Percentiles rank a stretch among this genome's conserved stretches.
These are phyloP conservation scores for Diaporthe sp. DNA, from an alignment of 2,329 filamentous ascomycete species.

Conservation along the genomic window DNA sequence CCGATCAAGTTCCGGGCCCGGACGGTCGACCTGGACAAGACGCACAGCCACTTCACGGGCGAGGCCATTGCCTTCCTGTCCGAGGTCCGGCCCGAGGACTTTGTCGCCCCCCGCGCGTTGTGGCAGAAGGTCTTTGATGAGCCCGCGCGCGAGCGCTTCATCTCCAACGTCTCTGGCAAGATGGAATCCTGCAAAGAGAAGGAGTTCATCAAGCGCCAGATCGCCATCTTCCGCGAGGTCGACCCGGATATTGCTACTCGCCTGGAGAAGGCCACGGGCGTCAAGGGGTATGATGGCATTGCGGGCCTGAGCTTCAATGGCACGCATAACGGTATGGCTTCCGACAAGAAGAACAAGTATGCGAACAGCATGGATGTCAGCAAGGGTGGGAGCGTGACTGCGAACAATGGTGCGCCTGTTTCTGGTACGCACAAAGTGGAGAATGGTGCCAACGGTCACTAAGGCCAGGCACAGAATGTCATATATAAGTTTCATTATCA, in stretches of 20 bases:
- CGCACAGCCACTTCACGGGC: slow-evolving; percentile 56
- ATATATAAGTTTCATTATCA: not conserved
- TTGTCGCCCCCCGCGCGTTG: slow-evolving; percentile 65
- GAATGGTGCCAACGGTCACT: slow-evolving; percentile 23
- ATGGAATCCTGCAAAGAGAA: slow-evolving; percentile 70
- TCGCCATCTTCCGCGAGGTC: slow-evolving; percentile 75
- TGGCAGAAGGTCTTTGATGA: slow-evolving; percentile 76
- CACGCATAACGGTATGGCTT: slow-evolving; percentile 72
- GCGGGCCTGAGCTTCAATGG: slow-evolving; percentile 69
- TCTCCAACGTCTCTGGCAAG: slow-evolving; percentile 72
- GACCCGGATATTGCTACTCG: slow-evolving; percentile 69
- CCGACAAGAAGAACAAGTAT: slow-evolving; percentile 57
- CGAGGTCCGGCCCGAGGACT: slow-evolving; percentile 56
- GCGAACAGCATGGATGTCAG: slow-evolving; percentile 63
- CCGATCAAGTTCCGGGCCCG: slow-evolving; percentile 54
- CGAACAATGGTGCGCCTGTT: slow-evolving; percentile 38
- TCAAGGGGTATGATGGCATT: slow-evolving; percentile 71
- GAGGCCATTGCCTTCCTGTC: slow-evolving; percentile 56
- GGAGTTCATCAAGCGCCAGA: slow-evolving; percentile 75
- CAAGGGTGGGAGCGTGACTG: slow-evolving; percentile 22
- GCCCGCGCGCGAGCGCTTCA: slow-evolving; percentile 68
- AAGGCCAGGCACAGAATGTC: not conserved
- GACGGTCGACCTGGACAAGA: slow-evolving; percentile 54
- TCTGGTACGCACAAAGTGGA: slow-evolving; percentile 25
- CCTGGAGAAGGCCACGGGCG: slow-evolving; percentile 73